Base-by-base conservation (phyloP, 352 stramenopile genomes). In the Globisporangium barbulae region DNA sequence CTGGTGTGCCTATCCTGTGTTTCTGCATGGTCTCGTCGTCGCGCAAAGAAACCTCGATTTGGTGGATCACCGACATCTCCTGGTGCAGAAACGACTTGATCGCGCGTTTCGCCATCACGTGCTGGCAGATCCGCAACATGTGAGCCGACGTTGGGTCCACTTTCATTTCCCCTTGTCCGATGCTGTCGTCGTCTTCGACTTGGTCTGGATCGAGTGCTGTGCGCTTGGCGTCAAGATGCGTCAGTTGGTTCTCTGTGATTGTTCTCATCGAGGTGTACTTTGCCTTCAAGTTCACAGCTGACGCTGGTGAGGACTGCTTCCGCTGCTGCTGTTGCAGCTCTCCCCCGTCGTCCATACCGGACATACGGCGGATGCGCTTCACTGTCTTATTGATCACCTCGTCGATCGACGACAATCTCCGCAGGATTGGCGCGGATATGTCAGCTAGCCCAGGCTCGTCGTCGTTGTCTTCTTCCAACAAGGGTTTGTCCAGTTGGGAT, bases 81-180 rank as follows among this genome's bases (percentile, higher is more conserved):
- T 88, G 76, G 2, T 72, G 78, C 50, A 88, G 35, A 45, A 89
- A 88, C 13, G 78, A 61, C 47, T 88, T 88, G 63, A 89, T 80
- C 4, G 82, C 76, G 41, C 80, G 76, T 58, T 91, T 91, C 10
- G 79, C 76, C 50, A 91, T 91, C 35, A 89, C 79, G 37, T 91
- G 82, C 47, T 86, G 82, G 41, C 82, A 91, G 31, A 91, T 86
- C 3, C 80, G 79, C 47, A 91, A 49, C 64, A 91, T 76, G 35
- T 91, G 76, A 10, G 74, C 71, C 1, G 79, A 88, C 13, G 76
- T 76, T 21, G 78, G 73, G 53, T 89, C 78, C 10, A 89, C 63
- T 54, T 76, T 80, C 22, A 67, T 66, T 10, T 55, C 61, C 2
- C 8, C 53, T 2, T 45, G 52, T 10, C 62, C 67, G 37, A 58